These are phyloP conservation scores for Yarrowia keelungensis DNA, from an alignment of 805 yeast species.

Conservation along the genomic window DNA sequence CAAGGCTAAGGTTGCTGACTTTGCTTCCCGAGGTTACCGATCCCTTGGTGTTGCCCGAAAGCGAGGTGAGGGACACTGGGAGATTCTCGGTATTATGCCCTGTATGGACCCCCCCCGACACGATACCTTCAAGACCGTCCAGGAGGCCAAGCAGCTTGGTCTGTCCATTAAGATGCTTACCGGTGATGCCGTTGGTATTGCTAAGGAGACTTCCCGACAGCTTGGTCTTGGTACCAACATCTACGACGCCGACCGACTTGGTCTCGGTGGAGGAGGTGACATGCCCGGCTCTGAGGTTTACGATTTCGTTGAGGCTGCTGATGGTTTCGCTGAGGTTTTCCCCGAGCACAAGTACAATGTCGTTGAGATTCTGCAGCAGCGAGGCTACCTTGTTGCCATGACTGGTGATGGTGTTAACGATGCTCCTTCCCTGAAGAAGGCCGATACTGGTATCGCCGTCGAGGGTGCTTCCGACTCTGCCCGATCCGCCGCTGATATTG, in stretches of 20 bases:
- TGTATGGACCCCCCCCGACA: conserved; percentile 99
- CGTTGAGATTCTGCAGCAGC: conserved; percentile 67
- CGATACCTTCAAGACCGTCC: conserved; percentile 93
- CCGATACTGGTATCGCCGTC: conserved; percentile 89
- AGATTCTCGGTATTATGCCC: conserved; percentile 96
- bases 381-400: conserved; percentile 73
- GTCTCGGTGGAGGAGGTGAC: conserved; percentile 78
- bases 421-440: conserved; percentile 72
- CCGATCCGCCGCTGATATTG: conserved; percentile 56
- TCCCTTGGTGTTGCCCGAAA: conserved; percentile 98
- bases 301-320: conserved; percentile 83
- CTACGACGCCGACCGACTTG: conserved; percentile 95
- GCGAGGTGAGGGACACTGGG: conserved; percentile 99
- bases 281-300: conserved; percentile 71
- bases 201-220: conserved; percentile 98
- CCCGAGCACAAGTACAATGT: conserved; percentile 73
- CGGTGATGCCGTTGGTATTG: conserved; percentile 99
- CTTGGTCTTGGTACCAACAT: conserved; percentile 96
- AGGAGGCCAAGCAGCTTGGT: conserved; percentile 90
- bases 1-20: conserved; percentile 96
- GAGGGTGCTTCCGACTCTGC: conserved; percentile 58
- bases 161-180: conserved; percentile 96
- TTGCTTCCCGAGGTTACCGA: conserved; percentile 98
- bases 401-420: conserved; percentile 76
- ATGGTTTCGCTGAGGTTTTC: conserved; percentile 85